Conservation (phyloP, 2,329 filamentous ascomycete genomes). For the Calonectria honghensis region DNA sequence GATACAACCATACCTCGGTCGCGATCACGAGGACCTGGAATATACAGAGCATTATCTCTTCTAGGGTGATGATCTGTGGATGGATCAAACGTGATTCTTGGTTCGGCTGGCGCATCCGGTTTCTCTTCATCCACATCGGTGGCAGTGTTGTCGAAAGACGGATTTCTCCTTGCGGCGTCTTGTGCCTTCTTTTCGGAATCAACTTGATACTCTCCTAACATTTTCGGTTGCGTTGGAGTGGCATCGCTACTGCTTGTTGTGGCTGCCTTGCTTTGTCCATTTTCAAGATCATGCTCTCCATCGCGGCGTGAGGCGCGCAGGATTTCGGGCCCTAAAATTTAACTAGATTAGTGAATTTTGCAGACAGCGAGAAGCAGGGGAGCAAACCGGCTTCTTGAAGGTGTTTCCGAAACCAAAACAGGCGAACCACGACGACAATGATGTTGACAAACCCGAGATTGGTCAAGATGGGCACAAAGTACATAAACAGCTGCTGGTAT, state of each 20-base stretch:
- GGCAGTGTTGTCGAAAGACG: neutral
- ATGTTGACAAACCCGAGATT: constrained; percentile 71
- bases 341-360: neutral
- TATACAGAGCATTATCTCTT: constrained; percentile 54
- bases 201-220: neutral
- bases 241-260: constrained; percentile 12
- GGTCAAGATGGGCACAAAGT: constrained; percentile 68
- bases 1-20: constrained; percentile 50
- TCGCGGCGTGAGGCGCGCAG: constrained; percentile 28
- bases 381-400: constrained; percentile 62
- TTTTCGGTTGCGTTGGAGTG: neutral
- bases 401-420: constrained; percentile 69
- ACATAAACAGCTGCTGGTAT: constrained; percentile 72
- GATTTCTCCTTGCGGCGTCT: neutral
- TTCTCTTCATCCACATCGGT: constrained; percentile 25
- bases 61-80: constrained; percentile 53
- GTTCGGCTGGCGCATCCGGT: constrained; percentile 25
- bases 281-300: constrained; percentile 28
- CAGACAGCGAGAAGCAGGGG: neutral
- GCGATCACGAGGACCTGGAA: constrained; percentile 59
- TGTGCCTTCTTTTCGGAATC: neutral
- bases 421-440: constrained; percentile 66
- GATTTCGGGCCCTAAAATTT: constrained; percentile 43
- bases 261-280: neutral
- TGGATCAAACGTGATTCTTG: constrained; percentile 56